Conservation (phyloP, 768 basidiomycete species). For the Rhizopogon sp. region DNA sequence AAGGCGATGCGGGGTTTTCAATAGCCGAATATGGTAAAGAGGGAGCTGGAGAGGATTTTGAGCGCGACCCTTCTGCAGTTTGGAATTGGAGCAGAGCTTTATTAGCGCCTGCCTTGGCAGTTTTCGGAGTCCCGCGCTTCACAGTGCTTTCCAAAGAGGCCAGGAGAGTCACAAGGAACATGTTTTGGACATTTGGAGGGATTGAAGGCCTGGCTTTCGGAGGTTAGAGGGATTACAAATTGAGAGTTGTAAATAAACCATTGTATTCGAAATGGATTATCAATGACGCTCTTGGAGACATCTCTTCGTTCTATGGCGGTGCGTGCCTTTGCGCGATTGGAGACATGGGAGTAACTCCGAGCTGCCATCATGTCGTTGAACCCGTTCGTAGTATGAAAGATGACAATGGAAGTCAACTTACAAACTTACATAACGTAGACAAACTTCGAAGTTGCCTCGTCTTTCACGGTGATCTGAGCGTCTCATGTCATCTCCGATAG, state of each 20-base stretch:
- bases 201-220: constrained; percentile 50
- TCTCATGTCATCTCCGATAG: no score
- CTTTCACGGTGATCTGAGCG: no score
- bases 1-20: not conserved
- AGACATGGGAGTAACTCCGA: constrained; percentile 49
- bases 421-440: no score
- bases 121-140: not conserved
- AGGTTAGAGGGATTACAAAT: not conserved
- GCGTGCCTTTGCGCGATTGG: constrained; percentile 57
- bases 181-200: constrained; percentile 58
- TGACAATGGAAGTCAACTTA: no score
- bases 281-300: constrained; percentile 60
- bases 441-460: no score
- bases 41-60: no score
- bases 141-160: constrained; percentile 39
- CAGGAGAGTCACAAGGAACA: constrained; percentile 46
- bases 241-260: constrained; percentile 43
- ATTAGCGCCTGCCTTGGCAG: not conserved
- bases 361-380: constrained; percentile 29
- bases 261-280: constrained; percentile 26
- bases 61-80: not conserved
- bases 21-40: not conserved
- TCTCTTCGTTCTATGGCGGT: constrained; percentile 46
- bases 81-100: not conserved
- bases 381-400: no score